Percentiles rank a stretch among this genome's conserved stretches.
phyloP scores from a whole-genome alignment of 2,329 filamentous ascomycete genomes.

The Trichoderma sp. region DNA sequence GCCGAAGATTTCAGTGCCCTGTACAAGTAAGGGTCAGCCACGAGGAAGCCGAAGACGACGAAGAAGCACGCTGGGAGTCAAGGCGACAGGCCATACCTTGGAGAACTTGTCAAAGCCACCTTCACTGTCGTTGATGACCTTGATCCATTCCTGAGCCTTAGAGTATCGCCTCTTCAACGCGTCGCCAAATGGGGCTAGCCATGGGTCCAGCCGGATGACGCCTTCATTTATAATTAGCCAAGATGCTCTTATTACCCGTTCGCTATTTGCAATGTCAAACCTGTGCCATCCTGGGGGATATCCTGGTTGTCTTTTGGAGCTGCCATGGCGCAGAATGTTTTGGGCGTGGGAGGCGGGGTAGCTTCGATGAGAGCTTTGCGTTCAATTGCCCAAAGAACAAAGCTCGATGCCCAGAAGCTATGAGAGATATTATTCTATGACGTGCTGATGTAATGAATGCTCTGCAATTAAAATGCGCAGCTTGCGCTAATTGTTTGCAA shows the following conservation, averaged over 20 bases:
- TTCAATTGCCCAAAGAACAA: background rate
- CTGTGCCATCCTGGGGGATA: constrained; percentile 11
- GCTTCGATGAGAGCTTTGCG: background rate
- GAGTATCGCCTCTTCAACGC: constrained; percentile 71
- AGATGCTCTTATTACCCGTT: background rate
- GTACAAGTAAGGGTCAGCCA: constrained; percentile 10
- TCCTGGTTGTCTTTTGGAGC: background rate
- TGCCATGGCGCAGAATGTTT: constrained; percentile 1
- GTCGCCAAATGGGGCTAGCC: constrained; percentile 80
- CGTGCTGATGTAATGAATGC: background rate
- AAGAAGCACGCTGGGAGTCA: constrained; percentile 22
- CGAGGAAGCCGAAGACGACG: background rate
- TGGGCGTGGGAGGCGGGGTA: constrained; percentile 12
- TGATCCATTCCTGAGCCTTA: constrained; percentile 83
- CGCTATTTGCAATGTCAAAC: background rate
- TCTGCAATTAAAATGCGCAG: background rate
- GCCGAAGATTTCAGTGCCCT: constrained; percentile 86
- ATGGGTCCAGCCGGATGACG: constrained; percentile 83
- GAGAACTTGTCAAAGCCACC: constrained; percentile 92
- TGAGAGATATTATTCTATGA: constrained; percentile 8
- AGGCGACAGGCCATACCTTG: constrained; percentile 47
- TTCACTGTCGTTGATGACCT: constrained; percentile 75
- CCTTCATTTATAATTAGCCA: constrained; percentile 50
- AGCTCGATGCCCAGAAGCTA: background rate
- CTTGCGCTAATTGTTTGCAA: constrained; percentile 14